These are phyloP conservation scores for Chytriomyces sp. DNA, from an alignment of 192 early-diverging fungal species.

Conservation along the genomic window DNA sequence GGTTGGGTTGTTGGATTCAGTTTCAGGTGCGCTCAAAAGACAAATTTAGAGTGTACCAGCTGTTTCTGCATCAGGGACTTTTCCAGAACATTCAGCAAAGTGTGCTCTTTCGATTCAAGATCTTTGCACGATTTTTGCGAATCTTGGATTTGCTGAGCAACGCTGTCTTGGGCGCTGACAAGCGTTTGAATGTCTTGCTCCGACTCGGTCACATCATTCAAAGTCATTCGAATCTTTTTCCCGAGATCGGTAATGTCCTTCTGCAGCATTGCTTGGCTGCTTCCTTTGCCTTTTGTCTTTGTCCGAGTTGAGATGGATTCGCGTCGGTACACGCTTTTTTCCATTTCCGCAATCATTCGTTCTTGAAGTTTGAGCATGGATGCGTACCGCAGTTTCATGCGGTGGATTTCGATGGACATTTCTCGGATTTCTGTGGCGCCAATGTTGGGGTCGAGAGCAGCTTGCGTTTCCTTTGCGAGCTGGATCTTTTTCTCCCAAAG, in stretches of 20 bases:
- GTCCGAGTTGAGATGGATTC: conserved; percentile 60
- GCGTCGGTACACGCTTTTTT: conserved; percentile 62
- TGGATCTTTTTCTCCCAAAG: conserved; percentile 75
- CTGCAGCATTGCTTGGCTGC: conserved; percentile 53
- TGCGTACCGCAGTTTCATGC: conserved; percentile 65
- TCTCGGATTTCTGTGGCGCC: conserved; percentile 66
- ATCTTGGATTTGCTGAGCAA: conserved; percentile 45
- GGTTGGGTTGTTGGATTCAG: background rate
- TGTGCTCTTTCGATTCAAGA: conserved; percentile 36
- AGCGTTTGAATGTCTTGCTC: conserved; percentile 55
- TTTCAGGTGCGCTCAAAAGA: background rate
- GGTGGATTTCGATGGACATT: conserved; percentile 67
- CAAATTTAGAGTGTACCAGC: conserved; percentile 15
- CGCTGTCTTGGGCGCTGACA: conserved; percentile 38
- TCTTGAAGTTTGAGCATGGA: conserved; percentile 68
- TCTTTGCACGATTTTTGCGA: conserved; percentile 30
- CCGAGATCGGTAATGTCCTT: conserved; percentile 60
- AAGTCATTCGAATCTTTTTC: conserved; percentile 53
- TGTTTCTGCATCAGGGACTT: conserved; percentile 27
- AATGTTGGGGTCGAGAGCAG: conserved; percentile 67
- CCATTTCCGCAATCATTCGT: conserved; percentile 70
- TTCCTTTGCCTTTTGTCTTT: conserved; percentile 58
- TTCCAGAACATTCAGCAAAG: conserved; percentile 33
- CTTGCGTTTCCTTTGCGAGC: conserved; percentile 68
- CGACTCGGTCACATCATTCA: conserved; percentile 58